Conservation (phyloP, 345 rosid genomes). For the Populus pruinosa region DNA sequence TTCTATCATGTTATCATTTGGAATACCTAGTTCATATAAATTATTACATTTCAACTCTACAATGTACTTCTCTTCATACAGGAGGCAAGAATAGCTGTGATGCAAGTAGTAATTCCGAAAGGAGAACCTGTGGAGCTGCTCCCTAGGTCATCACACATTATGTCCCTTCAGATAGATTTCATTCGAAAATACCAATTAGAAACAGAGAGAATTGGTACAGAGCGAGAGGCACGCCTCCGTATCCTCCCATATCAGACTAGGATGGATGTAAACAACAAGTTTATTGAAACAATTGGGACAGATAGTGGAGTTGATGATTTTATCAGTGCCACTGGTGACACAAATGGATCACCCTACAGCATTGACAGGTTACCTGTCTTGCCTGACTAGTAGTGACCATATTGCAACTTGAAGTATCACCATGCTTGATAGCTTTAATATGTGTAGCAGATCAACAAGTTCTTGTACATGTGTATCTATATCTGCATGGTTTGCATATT, state of each 20-base stretch:
- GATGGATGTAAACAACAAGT: conserved; percentile 18
- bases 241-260: conserved; percentile 53
- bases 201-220: conserved; percentile 53
- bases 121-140: conserved; percentile 67
- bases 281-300: conserved; percentile 23
- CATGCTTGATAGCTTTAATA: background rate
- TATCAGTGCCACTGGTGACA: conserved; percentile 8
- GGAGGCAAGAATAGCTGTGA: conserved; percentile 85
- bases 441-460: too few relatives aligned
- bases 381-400: conserved; percentile 34
- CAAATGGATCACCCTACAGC: conserved; percentile 37
- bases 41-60: background rate
- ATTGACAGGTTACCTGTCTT: conserved; percentile 55
- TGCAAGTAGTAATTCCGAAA: conserved; percentile 67
- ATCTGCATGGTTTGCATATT: background rate
- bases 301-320: conserved; percentile 30
- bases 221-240: conserved; percentile 40
- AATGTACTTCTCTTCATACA: conserved; percentile 21
- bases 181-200: conserved; percentile 50
- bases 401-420: background rate
- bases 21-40: background rate
- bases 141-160: conserved; percentile 51
- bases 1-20: background rate
- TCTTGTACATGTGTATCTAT: background rate
- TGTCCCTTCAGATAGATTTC: conserved; percentile 64